Evolutionary conservation across 768 basidiomycete species (phyloP), one percentile per base, ranked within the genome.

Genomic region (Mycena crocata): DNA sequence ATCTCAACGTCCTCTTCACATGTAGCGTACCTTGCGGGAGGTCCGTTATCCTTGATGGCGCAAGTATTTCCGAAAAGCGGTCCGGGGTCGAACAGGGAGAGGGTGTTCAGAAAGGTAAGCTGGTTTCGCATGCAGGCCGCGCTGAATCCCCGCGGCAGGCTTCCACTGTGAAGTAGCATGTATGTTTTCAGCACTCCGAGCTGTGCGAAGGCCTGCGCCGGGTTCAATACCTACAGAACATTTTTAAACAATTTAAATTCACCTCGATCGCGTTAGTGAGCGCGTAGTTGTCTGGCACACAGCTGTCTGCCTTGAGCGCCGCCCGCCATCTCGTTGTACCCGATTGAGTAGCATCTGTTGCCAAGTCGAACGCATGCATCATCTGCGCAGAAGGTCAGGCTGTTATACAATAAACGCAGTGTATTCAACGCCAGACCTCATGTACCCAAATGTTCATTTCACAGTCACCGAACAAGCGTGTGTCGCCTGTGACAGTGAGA

Each of bases 311-410:
- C 0, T 45, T 52, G 9, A 52, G 23, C 51, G 51, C 51, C 1
- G 5, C 34, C 6, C 34, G 34, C 51, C 51, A 52, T 3, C 23
- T 24, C 5, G 51, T 3, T 9, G 34, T 23, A n/a, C 61, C 69
- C 2, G 76, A 75, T 12, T 72, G 50, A 2, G 72, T 69, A 3
- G 69, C 52, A 0, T 71, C 64, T 1, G 58, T 55, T 8, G 72
- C 73, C 66, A 69, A 80, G 49, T 80, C 79, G 64, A 66, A 79
- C n/a, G 79, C 72, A 62, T 80, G 79, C 24, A 63, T 71, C 32
- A 74, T 58, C 78, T 80, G 23, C 24, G 7, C 23, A 17, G 24
- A 23, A 23, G 28, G 15, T 49, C 30, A 49, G 48, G 28, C 13
- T 23, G 1, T 28, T 1, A 39, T 24, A 15, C 19, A n/a, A 32